Evolutionary conservation across 768 basidiomycete species (phyloP).

Genomic region (Amanita rubescens): DNA sequence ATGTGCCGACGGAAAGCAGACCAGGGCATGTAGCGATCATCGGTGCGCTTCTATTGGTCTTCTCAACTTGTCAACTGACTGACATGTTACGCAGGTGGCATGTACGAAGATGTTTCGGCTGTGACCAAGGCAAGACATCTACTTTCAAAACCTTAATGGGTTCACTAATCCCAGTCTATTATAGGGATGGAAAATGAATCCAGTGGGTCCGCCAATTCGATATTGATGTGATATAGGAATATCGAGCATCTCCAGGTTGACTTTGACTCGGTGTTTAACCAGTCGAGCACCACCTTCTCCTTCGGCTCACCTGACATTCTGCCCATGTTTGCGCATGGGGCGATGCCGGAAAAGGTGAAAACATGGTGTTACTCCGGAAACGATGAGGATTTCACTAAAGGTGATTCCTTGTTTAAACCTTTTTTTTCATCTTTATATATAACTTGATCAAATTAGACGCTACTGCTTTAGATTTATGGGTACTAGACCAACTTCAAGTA

Average conservation of each 20-base stretch:
- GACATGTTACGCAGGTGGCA: constrained; percentile 43
- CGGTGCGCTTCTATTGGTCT: constrained; percentile 33
- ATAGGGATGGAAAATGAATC: constrained; percentile 84
- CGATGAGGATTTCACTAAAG: constrained; percentile 84
- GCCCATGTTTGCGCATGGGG: constrained; percentile 80
- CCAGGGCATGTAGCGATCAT: constrained; percentile 89
- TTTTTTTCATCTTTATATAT: not conserved
- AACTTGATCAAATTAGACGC: constrained; percentile 52
- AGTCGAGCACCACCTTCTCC: constrained; percentile 67
- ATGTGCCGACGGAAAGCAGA: constrained; percentile 81
- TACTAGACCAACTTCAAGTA: constrained; percentile 54
- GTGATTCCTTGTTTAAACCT: constrained; percentile 25
- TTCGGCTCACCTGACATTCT: constrained; percentile 88
- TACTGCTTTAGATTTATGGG: constrained; percentile 72
- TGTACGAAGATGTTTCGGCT: constrained; percentile 88
- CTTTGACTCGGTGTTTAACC: constrained; percentile 87
- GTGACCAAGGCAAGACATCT: constrained; percentile 61
- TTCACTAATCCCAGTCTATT: constrained; percentile 8
- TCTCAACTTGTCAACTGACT: not conserved
- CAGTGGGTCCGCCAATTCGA: constrained; percentile 34
- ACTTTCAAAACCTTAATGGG: not conserved
- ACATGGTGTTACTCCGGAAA: constrained; percentile 73
- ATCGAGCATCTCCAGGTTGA: constrained; percentile 38
- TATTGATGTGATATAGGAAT: constrained; percentile 17
- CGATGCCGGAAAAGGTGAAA: constrained; percentile 58